Percentiles rank a stretch among this genome's conserved stretches.
Evolutionary conservation across 2,329 filamentous ascomycete species (phyloP).

Genomic region (Diaporthe citri): DNA sequence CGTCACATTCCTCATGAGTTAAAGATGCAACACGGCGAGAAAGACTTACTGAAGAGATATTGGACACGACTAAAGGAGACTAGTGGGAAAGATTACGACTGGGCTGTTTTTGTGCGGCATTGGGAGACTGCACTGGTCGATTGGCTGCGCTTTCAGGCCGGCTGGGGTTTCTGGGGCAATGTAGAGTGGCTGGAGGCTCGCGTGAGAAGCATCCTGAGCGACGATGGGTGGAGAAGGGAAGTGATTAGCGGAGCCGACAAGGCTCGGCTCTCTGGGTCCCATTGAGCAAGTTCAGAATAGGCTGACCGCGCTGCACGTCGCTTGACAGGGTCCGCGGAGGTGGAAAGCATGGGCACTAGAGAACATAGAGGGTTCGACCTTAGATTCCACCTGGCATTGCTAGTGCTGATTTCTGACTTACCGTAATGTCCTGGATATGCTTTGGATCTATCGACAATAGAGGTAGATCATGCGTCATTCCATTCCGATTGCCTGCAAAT

Average conservation of each 20-base stretch:
- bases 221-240: constrained; percentile 52
- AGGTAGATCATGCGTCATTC: background rate
- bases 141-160: constrained; percentile 73
- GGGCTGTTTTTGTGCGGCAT: constrained; percentile 67
- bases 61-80: constrained; percentile 50
- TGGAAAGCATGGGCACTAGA: too few species aligned
- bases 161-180: constrained; percentile 73
- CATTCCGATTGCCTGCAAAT: background rate
- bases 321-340: too few species aligned
- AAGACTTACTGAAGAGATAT: constrained; percentile 64
- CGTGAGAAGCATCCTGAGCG: constrained; percentile 61
- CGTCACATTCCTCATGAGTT: constrained; percentile 49
- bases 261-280: background rate
- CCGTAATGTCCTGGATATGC: too few species aligned
- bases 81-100: constrained; percentile 60
- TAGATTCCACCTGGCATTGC: too few species aligned
- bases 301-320: background rate
- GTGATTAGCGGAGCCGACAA: background rate
- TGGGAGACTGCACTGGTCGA: constrained; percentile 78
- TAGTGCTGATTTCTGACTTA: too few species aligned
- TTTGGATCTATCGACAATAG: too few species aligned
- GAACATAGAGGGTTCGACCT: too few species aligned
- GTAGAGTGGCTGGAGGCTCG: constrained; percentile 69
- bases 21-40: constrained; percentile 65
- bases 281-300: background rate